A percentile compares a stretch with the other conserved stretches of the same genome.
Conservation (phyloP, 2,329 filamentous ascomycete genomes). For the Didymella exigua region DNA sequence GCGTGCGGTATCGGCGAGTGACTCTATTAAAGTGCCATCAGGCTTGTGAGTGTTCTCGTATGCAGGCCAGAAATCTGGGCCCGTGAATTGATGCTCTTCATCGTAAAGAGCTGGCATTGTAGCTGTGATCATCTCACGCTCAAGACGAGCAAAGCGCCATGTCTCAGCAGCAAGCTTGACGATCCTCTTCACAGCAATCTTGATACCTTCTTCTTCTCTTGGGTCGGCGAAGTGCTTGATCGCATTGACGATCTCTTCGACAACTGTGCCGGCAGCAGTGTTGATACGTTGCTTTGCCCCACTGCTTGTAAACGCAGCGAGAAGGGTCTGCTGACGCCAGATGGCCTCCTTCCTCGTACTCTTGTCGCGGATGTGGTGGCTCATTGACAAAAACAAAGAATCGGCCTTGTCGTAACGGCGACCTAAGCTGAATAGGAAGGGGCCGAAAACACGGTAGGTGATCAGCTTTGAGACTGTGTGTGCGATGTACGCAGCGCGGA, state of each 20-base stretch:
- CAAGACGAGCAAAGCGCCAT: constrained; percentile 63
- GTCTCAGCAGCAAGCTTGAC: constrained; percentile 65
- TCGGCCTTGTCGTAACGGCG: constrained; percentile 62
- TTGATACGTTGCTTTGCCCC: constrained; percentile 63
- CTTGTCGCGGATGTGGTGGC: constrained; percentile 62
- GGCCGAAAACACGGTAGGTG: constrained; percentile 62
- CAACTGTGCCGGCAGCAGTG: constrained; percentile 60
- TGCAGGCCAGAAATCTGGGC: constrained; percentile 44
- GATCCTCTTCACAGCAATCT: constrained; percentile 58
- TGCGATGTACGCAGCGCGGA: constrained; percentile 61
- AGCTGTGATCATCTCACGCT: constrained; percentile 61
- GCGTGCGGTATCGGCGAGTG: constrained; percentile 31
- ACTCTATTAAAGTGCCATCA: constrained; percentile 32
- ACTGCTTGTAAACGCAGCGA: constrained; percentile 62
- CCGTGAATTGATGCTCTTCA: constrained; percentile 40
- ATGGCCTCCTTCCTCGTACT: constrained; percentile 62
- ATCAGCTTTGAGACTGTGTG: constrained; percentile 63
- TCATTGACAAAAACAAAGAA: constrained; percentile 60
- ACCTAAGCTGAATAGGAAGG: constrained; percentile 63
- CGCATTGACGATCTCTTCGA: constrained; percentile 62
- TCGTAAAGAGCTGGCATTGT: constrained; percentile 52
- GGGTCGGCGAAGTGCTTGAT: constrained; percentile 61
- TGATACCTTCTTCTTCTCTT: constrained; percentile 57
- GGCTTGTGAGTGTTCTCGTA: constrained; percentile 41
- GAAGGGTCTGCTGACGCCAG: constrained; percentile 64